A percentile compares a stretch with the other conserved stretches of the same genome.
These are phyloP conservation scores for Cicer cuneatum DNA, from an alignment of 306 rosid genomes.

Conservation along the genomic window DNA sequence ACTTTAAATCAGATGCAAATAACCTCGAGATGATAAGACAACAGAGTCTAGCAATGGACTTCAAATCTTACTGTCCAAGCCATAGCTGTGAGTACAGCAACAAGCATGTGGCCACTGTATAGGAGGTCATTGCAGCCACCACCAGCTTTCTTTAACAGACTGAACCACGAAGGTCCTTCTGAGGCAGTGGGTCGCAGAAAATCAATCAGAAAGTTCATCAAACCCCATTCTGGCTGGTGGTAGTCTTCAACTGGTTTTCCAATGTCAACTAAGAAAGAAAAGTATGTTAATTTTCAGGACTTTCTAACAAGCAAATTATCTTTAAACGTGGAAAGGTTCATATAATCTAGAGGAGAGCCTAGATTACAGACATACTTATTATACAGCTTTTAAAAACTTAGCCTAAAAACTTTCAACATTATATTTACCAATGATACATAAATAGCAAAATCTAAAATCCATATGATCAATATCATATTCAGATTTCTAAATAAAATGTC, in stretches of 20 bases:
- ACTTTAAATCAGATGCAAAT: slow-evolving; percentile 24
- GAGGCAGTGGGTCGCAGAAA: slow-evolving; percentile 73
- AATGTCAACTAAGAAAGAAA: slow-evolving; percentile 64
- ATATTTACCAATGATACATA: neutral
- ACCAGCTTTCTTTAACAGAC: slow-evolving; percentile 82
- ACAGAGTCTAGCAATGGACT: slow-evolving; percentile 26
- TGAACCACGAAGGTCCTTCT: slow-evolving; percentile 82
- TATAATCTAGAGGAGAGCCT: slow-evolving; percentile 31
- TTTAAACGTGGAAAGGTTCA: slow-evolving; percentile 8
- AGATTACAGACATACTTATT: neutral
- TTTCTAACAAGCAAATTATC: slow-evolving; percentile 38
- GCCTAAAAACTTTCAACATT: slow-evolving; percentile 7
- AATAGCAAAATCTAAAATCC: slow-evolving; percentile 24
- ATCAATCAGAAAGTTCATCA: slow-evolving; percentile 79
- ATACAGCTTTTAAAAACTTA: slow-evolving; percentile 5
- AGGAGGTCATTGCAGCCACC: slow-evolving; percentile 98
- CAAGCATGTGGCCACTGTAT: slow-evolving; percentile 96
- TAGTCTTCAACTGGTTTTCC: slow-evolving; percentile 58
- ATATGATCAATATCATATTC: slow-evolving; percentile 10
- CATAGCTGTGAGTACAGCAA: slow-evolving; percentile 96
- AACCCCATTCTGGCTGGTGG: slow-evolving; percentile 78
- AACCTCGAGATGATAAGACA: slow-evolving; percentile 20
- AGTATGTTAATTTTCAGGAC: slow-evolving; percentile 45
- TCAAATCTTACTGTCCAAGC: slow-evolving; percentile 87
- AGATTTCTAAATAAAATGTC: slow-evolving; percentile 21